Evolutionary conservation across 139 green algal species (phyloP).

Genomic region (Pseudopediastrum boryanum): DNA sequence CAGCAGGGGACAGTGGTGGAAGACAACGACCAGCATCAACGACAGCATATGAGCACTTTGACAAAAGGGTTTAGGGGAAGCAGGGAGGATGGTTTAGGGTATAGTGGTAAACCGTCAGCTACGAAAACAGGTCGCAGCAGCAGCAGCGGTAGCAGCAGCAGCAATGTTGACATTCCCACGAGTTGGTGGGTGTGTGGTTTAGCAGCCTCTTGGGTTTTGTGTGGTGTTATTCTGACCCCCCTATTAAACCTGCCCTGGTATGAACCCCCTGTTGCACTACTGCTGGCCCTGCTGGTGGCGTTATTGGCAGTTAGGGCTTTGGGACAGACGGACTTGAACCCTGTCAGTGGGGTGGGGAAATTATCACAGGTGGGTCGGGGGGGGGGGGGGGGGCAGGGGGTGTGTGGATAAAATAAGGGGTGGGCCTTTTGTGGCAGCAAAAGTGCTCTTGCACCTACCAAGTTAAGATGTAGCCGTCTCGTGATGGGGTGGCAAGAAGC

Average conservation of each 20-base stretch:
- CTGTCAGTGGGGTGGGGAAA: constrained; percentile 64
- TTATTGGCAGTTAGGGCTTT: constrained; percentile 66
- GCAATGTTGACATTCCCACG: not conserved
- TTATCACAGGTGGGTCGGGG: constrained; percentile 52
- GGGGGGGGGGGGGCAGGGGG: too few species aligned
- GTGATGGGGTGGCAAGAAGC: too few species aligned
- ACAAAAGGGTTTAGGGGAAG: constrained; percentile 17
- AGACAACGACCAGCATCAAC: not conserved
- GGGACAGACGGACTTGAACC: constrained; percentile 71
- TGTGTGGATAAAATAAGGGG: too few species aligned
- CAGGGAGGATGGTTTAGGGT: constrained; percentile 2
- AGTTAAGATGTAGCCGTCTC: too few species aligned
- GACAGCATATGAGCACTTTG: not conserved
- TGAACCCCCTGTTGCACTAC: constrained; percentile 52
- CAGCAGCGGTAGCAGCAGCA: not conserved
- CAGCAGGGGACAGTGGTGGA: not conserved
- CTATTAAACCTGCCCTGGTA: constrained; percentile 53
- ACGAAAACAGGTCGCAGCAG: not conserved
- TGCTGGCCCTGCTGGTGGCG: constrained; percentile 59
- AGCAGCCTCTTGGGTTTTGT: constrained; percentile 39
- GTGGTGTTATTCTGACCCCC: constrained; percentile 47
- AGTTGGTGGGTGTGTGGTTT: constrained; percentile 47
- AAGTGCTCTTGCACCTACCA: too few species aligned
- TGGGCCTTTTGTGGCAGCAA: too few species aligned
- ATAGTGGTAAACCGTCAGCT: not conserved